phyloP scores from a whole-genome alignment of 116 monocot species.

The Dioscorea cayenensis region DNA sequence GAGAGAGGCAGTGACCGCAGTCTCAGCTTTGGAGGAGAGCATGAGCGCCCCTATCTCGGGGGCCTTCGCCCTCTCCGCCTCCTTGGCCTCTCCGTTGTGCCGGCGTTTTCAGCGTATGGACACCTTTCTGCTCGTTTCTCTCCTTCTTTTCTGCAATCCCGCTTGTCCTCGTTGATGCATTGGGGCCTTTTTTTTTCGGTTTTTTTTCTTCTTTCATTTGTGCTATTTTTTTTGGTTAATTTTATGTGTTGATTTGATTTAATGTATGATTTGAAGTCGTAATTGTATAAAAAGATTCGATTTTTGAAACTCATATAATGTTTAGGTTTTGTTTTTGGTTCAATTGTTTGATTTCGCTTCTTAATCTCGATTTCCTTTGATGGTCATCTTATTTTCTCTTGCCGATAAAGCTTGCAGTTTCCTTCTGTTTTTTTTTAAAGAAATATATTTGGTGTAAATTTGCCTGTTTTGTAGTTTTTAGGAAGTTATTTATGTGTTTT shows the following conservation, averaged over 20 bases:
- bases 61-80: background rate
- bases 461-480: background rate
- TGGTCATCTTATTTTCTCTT: background rate
- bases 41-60: background rate
- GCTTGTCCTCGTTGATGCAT: too few species aligned
- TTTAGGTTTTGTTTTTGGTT: too few species aligned
- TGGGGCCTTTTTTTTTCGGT: too few species aligned
- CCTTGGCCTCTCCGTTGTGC: background rate
- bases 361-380: background rate
- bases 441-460: background rate
- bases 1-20: too few species aligned
- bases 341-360: background rate
- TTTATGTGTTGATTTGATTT: too few species aligned
- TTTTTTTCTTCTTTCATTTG: too few species aligned
- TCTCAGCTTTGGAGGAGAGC: background rate
- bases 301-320: too few species aligned
- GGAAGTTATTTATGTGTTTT: background rate
- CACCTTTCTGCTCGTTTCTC: background rate
- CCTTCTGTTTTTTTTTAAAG: too few species aligned
- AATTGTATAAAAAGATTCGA: too few species aligned
- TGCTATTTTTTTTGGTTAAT: too few species aligned
- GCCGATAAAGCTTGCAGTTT: too few species aligned
- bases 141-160: background rate
- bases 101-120: background rate
- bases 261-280: too few species aligned